phyloP scores from a whole-genome alignment of 2,329 filamentous ascomycete genomes.

The Trichoderma brevicompactum region DNA sequence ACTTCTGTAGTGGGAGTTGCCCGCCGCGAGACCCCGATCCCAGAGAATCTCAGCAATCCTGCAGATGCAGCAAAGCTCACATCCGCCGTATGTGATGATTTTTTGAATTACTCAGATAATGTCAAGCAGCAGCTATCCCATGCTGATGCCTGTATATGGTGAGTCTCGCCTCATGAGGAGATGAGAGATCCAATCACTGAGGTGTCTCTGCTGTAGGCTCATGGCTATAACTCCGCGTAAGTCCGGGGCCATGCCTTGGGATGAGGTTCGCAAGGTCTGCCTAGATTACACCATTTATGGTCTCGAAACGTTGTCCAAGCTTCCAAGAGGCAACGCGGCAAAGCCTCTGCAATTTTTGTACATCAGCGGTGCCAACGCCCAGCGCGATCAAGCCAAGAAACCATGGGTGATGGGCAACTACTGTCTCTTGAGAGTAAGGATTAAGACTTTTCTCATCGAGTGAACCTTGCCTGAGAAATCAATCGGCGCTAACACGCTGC shows the following conservation, averaged over 20 bases:
- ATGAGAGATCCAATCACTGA: not conserved
- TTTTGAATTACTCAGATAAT: slow-evolving; percentile 46
- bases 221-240: slow-evolving; percentile 50
- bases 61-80: slow-evolving; percentile 45
- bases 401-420: slow-evolving; percentile 38
- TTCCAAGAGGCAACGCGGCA: slow-evolving; percentile 31
- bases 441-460: not conserved
- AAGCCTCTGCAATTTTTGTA: slow-evolving; percentile 54
- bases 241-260: slow-evolving; percentile 38
- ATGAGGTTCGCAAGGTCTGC: slow-evolving; percentile 48
- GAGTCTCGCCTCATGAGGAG: not conserved
- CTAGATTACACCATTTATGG: slow-evolving; percentile 41
- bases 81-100: slow-evolving; percentile 47
- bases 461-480: not conserved
- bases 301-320: slow-evolving; percentile 43
- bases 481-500: not conserved
- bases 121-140: slow-evolving; percentile 46
- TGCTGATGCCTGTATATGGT: slow-evolving; percentile 52
- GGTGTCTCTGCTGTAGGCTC: slow-evolving; percentile 36
- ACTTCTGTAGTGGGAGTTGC: slow-evolving; percentile 49
- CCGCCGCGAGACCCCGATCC: slow-evolving; percentile 42
- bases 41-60: slow-evolving; percentile 32
- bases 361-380: slow-evolving; percentile 50
- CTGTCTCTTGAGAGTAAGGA: slow-evolving; percentile 21
- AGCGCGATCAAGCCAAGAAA: slow-evolving; percentile 52